Percentiles rank a stretch among this genome's conserved stretches.
Conservation (phyloP, 805 yeast genomes). For the Metschnikowia hibisci region DNA sequence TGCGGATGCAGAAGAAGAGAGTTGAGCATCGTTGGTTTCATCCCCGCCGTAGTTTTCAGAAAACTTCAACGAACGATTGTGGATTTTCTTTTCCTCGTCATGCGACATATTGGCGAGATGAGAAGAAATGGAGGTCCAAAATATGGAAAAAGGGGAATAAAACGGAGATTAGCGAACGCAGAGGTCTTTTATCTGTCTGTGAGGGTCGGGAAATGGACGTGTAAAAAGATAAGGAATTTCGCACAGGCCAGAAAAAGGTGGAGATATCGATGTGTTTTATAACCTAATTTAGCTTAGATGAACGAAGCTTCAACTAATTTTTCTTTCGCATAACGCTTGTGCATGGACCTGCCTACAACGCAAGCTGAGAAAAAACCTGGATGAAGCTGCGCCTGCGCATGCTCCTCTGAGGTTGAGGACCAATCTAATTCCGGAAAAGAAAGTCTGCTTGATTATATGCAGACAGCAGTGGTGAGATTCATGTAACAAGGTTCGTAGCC, state of each 20-base stretch:
- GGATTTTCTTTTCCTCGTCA: conserved; percentile 9
- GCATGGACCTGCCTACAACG: neutral
- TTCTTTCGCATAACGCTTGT: conserved; percentile 1
- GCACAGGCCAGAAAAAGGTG: neutral
- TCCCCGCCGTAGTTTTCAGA: conserved; percentile 10
- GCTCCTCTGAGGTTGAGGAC: neutral
- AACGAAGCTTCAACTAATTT: conserved; percentile 1
- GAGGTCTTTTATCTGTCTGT: neutral
- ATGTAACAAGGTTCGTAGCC: neutral
- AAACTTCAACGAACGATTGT: conserved; percentile 5
- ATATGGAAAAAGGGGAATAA: neutral
- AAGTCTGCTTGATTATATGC: neutral
- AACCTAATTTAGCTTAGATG: conserved; percentile 2
- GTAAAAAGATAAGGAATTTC: conserved; percentile 4
- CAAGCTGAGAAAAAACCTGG: conserved; percentile 1
- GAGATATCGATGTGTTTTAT: conserved; percentile 4
- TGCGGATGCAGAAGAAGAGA: conserved; percentile 3
- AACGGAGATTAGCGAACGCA: no score
- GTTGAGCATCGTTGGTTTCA: conserved; percentile 8
- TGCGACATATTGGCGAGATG: neutral
- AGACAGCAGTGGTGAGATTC: neutral
- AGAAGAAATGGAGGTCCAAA: neutral
- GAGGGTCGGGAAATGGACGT: neutral
- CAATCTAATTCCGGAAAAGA: neutral
- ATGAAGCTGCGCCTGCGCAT: conserved; percentile 1